Evolutionary conservation across 441 rosid genomes (phyloP).

Genomic region (Breynia disticha): DNA sequence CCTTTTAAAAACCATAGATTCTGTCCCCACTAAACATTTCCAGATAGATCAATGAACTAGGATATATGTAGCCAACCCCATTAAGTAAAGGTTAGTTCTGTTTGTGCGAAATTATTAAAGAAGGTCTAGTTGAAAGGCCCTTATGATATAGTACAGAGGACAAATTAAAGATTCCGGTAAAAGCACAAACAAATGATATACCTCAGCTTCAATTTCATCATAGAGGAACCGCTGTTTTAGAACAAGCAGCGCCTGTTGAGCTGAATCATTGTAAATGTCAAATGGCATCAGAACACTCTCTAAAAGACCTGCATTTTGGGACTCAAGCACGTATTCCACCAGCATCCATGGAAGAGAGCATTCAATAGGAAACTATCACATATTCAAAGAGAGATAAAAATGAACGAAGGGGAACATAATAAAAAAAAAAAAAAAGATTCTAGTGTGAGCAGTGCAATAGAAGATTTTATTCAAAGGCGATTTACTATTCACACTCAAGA

Average conservation of each 20-base stretch:
- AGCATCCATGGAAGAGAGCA: conserved; percentile 99
- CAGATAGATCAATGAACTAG: neutral
- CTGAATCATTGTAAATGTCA: conserved; percentile 98
- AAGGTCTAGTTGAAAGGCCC: no score
- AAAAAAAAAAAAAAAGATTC: conserved; percentile 1
- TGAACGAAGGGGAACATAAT: conserved; percentile 3
- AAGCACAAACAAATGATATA: conserved; percentile 18
- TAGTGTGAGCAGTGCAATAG: neutral
- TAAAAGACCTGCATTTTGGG: conserved; percentile 76
- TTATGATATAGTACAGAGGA: no score
- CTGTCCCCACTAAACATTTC: neutral
- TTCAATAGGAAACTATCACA: conserved; percentile 82
- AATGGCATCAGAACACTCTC: conserved; percentile 92
- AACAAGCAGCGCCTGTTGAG: conserved; percentile 92
- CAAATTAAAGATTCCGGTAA: no score
- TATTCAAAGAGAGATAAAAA: conserved; percentile 10
- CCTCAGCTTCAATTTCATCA: conserved; percentile 99
- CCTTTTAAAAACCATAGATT: neutral
- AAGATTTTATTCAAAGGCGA: no score
- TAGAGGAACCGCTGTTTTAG: conserved; percentile 94
- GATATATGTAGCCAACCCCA: neutral
- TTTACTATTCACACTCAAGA: no score
- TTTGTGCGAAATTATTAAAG: no score
- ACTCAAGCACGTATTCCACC: conserved; percentile 83
- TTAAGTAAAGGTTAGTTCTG: no score